These are phyloP conservation scores for Trichoderma atroviride DNA, from an alignment of 2,329 filamentous ascomycete genomes.

Conservation along the genomic window DNA sequence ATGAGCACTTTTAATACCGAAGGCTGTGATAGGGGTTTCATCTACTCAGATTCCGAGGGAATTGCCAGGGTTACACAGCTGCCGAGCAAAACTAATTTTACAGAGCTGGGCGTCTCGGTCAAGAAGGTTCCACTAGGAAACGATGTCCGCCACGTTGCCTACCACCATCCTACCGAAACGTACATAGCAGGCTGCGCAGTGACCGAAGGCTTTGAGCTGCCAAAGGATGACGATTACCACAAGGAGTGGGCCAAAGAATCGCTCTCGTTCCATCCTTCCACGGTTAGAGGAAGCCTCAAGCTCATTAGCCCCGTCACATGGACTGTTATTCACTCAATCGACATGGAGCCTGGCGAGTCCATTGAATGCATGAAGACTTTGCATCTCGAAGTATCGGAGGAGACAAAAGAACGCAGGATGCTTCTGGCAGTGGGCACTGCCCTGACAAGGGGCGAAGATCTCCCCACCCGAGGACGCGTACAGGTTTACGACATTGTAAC, in stretches of 20 bases:
- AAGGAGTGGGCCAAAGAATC: slow-evolving; percentile 78
- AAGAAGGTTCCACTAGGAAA: slow-evolving; percentile 70
- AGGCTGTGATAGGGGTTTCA: slow-evolving; percentile 78
- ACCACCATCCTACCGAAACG: slow-evolving; percentile 72
- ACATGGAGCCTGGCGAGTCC: slow-evolving; percentile 73
- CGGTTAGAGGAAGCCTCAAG: slow-evolving; percentile 73
- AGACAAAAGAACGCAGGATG: slow-evolving; percentile 81
- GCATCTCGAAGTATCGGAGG: slow-evolving; percentile 86
- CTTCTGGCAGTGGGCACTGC: slow-evolving; percentile 85
- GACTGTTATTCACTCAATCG: slow-evolving; percentile 74
- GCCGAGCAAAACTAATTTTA: slow-evolving; percentile 65
- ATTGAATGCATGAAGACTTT: slow-evolving; percentile 82
- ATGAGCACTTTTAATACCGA: slow-evolving; percentile 77
- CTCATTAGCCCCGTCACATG: slow-evolving; percentile 77
- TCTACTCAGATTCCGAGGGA: slow-evolving; percentile 75
- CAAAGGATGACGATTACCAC: slow-evolving; percentile 83
- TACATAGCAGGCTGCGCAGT: slow-evolving; percentile 77
- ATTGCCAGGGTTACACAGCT: slow-evolving; percentile 74
- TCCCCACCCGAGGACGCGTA: slow-evolving; percentile 80
- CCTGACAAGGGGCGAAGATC: slow-evolving; percentile 84
- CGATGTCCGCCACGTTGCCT: slow-evolving; percentile 73
- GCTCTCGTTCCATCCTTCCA: slow-evolving; percentile 63
- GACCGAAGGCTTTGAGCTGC: slow-evolving; percentile 74
- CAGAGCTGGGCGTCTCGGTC: slow-evolving; percentile 75
- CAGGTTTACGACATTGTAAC: slow-evolving; percentile 91